Evolutionary conservation across 768 basidiomycete species (phyloP).

Genomic region (Kwoniella sp.): DNA sequence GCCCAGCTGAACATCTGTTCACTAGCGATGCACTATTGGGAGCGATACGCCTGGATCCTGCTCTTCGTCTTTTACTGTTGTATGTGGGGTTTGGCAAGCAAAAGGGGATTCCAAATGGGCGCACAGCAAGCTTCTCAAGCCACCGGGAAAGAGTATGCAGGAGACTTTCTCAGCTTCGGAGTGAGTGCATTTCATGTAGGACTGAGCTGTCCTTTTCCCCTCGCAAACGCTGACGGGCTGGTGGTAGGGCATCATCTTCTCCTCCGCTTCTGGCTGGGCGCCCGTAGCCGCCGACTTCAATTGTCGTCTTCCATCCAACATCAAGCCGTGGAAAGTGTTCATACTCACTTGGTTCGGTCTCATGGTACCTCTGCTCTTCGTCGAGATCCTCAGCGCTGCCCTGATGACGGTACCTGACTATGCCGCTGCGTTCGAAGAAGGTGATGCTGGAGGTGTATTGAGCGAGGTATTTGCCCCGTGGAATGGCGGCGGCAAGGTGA

Average conservation of each 20-base stretch:
- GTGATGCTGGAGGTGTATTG: slow-evolving; percentile 60
- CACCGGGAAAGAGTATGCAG: slow-evolving; percentile 59
- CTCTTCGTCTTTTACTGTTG: slow-evolving; percentile 60
- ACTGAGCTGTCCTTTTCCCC: too few species aligned
- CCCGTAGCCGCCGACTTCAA: slow-evolving; percentile 65
- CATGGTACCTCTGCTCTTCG: slow-evolving; percentile 58
- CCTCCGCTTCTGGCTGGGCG: slow-evolving; percentile 62
- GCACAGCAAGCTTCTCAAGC: slow-evolving; percentile 60
- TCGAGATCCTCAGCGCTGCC: slow-evolving; percentile 56
- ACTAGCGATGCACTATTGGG: slow-evolving; percentile 56
- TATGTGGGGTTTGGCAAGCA: slow-evolving; percentile 62
- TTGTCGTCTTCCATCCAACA: slow-evolving; percentile 61
- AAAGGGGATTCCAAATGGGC: slow-evolving; percentile 60
- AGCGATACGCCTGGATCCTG: slow-evolving; percentile 65
- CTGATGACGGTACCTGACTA: slow-evolving; percentile 61
- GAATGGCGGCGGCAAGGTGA: slow-evolving; percentile 54
- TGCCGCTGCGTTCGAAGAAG: slow-evolving; percentile 57
- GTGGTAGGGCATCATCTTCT: slow-evolving; percentile 60
- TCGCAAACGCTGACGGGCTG: background rate
- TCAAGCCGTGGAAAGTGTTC: slow-evolving; percentile 60
- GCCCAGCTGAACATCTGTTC: background rate
- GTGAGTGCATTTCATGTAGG: slow-evolving; percentile 35
- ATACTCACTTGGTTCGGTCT: slow-evolving; percentile 62
- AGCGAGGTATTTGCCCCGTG: slow-evolving; percentile 60
- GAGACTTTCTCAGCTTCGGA: slow-evolving; percentile 63